phyloP scores from a whole-genome alignment of 495 filamentous ascomycete genomes.

The Oleoguttula mirabilis region DNA sequence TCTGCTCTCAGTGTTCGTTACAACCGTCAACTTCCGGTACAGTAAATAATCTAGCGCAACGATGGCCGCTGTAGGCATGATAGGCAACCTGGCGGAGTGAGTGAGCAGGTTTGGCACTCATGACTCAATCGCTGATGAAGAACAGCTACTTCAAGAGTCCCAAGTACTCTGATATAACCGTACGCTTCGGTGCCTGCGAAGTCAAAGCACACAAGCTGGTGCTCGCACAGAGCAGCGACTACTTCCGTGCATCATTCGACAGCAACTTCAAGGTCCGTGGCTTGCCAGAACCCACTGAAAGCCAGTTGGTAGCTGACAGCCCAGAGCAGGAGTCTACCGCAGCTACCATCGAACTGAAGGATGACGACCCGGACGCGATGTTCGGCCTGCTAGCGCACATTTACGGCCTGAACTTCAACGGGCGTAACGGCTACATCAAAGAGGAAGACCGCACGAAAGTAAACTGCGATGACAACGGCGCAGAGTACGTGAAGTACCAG shows the following conservation, averaged over 20 bases:
- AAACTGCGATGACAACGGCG: neutral
- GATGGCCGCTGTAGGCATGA: no score
- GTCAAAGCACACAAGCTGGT: conserved; percentile 1
- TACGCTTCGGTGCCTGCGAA: neutral
- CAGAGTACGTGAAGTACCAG: neutral
- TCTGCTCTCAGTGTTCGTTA: no score
- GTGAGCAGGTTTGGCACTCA: no score
- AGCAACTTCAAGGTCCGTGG: neutral
- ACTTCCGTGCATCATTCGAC: neutral
- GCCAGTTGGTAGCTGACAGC: no score
- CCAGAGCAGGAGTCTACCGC: neutral
- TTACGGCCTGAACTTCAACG: neutral
- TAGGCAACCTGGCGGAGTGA: no score
- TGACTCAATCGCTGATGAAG: no score
- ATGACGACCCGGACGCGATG: conserved; percentile 1
- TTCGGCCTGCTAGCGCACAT: neutral
- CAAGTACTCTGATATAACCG: neutral
- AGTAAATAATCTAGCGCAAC: no score
- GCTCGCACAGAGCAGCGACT: neutral
- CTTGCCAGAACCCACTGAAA: no score
- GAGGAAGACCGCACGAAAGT: neutral
- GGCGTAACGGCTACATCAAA: neutral
- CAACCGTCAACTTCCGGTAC: no score
- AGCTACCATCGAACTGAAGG: neutral
- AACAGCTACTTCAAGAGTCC: neutral